Conservation (phyloP, 2,329 filamentous ascomycete genomes). For the Microcyclospora tardicrescens region DNA sequence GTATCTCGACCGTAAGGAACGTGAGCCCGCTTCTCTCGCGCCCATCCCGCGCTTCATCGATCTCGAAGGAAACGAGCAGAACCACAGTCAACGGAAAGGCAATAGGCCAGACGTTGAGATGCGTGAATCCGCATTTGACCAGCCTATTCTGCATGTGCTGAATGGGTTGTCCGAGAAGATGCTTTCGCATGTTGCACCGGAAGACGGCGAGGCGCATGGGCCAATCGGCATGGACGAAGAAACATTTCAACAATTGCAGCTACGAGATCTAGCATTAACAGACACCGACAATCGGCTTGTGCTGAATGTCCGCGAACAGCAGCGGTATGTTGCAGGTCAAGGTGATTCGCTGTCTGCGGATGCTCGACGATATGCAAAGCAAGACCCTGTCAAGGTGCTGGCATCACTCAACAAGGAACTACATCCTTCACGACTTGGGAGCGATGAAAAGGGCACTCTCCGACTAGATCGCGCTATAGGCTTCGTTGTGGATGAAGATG, state of each 20-base stretch:
- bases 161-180: slow-evolving; percentile 90
- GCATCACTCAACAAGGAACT: slow-evolving; percentile 52
- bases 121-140: slow-evolving; percentile 59
- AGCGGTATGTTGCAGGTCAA: slow-evolving; percentile 56
- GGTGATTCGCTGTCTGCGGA: slow-evolving; percentile 31
- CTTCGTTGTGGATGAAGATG: slow-evolving; percentile 55
- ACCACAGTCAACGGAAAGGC: slow-evolving; percentile 74
- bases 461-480: slow-evolving; percentile 51
- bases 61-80: slow-evolving; percentile 85
- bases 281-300: slow-evolving; percentile 64
- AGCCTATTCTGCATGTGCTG: slow-evolving; percentile 77
- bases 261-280: slow-evolving; percentile 69
- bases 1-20: slow-evolving; percentile 59
- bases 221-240: slow-evolving; percentile 58
- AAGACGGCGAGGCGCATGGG: slow-evolving; percentile 55
- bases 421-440: slow-evolving; percentile 27
- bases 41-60: slow-evolving; percentile 83
- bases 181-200: slow-evolving; percentile 71
- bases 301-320: slow-evolving; percentile 80
- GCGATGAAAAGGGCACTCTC: slow-evolving; percentile 18
- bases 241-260: slow-evolving; percentile 58
- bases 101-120: slow-evolving; percentile 86
- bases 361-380: slow-evolving; percentile 50
- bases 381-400: slow-evolving; percentile 57
- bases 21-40: slow-evolving; percentile 36